These are phyloP conservation scores for Boletus reticuloceps DNA, from an alignment of 768 basidiomycete species.

Conservation along the genomic window DNA sequence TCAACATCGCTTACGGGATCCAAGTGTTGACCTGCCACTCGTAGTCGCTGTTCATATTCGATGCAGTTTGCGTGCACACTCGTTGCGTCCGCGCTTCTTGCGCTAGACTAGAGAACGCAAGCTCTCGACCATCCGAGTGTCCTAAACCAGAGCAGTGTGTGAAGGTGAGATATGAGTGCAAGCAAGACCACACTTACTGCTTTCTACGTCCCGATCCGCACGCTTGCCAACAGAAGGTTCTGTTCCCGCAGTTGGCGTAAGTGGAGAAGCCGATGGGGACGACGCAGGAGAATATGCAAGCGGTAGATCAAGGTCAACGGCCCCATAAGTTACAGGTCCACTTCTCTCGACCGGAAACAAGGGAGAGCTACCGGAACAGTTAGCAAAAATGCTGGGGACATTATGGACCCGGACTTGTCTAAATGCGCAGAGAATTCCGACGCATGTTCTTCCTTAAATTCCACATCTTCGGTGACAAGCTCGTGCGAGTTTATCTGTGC, in stretches of 20 bases:
- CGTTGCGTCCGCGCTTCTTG: background rate
- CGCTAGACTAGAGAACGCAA: background rate
- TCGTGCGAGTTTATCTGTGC: background rate
- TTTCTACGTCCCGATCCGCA: background rate
- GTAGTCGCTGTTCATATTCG: background rate
- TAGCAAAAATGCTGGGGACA: background rate
- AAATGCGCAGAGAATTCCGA: background rate
- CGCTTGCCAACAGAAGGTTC: background rate
- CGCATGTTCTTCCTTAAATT: background rate
- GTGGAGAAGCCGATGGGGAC: background rate
- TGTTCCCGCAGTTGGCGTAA: background rate
- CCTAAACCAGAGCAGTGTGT: background rate
- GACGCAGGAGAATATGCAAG: background rate
- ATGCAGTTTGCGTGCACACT: background rate
- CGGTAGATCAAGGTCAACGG: background rate
- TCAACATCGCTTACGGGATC: conserved; percentile 4
- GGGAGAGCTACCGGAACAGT: background rate
- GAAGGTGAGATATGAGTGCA: background rate
- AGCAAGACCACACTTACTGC: background rate
- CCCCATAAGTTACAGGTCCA: too few relatives aligned
- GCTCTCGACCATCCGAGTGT: background rate
- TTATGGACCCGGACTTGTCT: background rate
- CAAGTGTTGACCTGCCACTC: background rate
- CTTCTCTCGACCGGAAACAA: background rate
- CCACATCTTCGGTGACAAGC: background rate